A percentile compares a stretch with the other conserved stretches of the same genome.
These are phyloP conservation scores for Trichoderma sp. DNA, from an alignment of 2,329 filamentous ascomycete genomes.

Conservation along the genomic window DNA sequence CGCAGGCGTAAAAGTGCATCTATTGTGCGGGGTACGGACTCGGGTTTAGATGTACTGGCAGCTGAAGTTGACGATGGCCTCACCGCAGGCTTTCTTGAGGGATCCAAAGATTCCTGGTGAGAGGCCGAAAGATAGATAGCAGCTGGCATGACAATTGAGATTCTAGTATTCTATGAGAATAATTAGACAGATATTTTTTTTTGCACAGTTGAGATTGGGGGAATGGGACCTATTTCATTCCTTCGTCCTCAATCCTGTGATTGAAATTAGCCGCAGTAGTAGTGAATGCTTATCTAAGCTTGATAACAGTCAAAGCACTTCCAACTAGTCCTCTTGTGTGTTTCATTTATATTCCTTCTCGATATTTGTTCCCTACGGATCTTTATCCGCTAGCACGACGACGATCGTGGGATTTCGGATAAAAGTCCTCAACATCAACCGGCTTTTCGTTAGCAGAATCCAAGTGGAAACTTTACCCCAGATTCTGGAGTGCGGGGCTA, in stretches of 20 bases:
- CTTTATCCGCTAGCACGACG: not conserved
- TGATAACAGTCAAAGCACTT: not conserved
- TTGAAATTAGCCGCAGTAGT: not conserved
- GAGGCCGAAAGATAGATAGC: not conserved
- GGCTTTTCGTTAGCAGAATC: not conserved
- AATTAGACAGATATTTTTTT: not conserved
- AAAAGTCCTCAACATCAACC: not conserved
- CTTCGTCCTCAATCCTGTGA: not conserved
- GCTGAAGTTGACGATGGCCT: not conserved
- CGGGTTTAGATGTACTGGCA: not conserved
- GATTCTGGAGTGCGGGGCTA: slow-evolving; percentile 1
- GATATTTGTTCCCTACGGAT: not conserved
- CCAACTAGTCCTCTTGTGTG: not conserved
- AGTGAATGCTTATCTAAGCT: not conserved
- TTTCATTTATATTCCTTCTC: not conserved
- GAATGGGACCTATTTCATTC: not conserved
- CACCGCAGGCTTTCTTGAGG: not conserved
- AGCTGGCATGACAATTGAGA: not conserved
- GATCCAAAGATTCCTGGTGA: not conserved
- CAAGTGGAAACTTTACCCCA: slow-evolving; percentile 23
- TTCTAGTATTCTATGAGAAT: too few species aligned
- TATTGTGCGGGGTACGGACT: not conserved
- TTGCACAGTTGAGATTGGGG: not conserved
- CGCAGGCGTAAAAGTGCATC: slow-evolving; percentile 13
- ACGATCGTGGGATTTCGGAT: slow-evolving; percentile 4